Evolutionary conservation across 768 basidiomycete genomes (phyloP).

Genomic region (Hortiboletus flavorubellus): DNA sequence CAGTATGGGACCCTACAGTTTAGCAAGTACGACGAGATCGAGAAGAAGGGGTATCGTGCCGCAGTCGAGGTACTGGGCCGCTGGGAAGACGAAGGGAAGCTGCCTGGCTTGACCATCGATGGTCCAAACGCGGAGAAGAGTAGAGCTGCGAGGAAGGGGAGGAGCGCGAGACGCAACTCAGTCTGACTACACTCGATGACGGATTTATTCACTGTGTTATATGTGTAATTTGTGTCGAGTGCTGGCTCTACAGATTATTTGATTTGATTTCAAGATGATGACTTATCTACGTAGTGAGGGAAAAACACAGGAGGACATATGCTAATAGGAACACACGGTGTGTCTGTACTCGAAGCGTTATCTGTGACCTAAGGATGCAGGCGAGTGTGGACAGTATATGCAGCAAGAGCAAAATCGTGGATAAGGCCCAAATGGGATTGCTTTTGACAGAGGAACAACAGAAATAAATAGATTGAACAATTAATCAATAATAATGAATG

Average conservation of each 20-base stretch:
- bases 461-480: constrained; percentile 27
- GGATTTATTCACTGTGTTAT: background rate
- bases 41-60: constrained; percentile 74
- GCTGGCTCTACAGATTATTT: background rate
- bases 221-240: background rate
- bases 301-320: constrained; percentile 15
- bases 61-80: constrained; percentile 67
- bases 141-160: constrained; percentile 58
- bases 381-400: constrained; percentile 14
- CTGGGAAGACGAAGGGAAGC: constrained; percentile 77
- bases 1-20: constrained; percentile 93
- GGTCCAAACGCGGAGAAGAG: constrained; percentile 45
- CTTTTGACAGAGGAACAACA: constrained; percentile 2
- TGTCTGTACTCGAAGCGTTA: constrained; percentile 20
- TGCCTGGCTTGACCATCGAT: constrained; percentile 74
- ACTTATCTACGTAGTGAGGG: constrained; percentile 16
- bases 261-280: constrained; percentile 13
- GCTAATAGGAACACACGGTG: constrained; percentile 16
- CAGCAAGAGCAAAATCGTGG: constrained; percentile 12
- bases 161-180: constrained; percentile 77
- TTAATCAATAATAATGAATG: constrained; percentile 38
- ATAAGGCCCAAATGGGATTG: constrained; percentile 7
- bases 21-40: constrained; percentile 84
- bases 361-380: constrained; percentile 16
- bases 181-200: constrained; percentile 28